phyloP scores from a whole-genome alignment of 108 stramenopile genomes.

The Nannochloropsis salina region DNA sequence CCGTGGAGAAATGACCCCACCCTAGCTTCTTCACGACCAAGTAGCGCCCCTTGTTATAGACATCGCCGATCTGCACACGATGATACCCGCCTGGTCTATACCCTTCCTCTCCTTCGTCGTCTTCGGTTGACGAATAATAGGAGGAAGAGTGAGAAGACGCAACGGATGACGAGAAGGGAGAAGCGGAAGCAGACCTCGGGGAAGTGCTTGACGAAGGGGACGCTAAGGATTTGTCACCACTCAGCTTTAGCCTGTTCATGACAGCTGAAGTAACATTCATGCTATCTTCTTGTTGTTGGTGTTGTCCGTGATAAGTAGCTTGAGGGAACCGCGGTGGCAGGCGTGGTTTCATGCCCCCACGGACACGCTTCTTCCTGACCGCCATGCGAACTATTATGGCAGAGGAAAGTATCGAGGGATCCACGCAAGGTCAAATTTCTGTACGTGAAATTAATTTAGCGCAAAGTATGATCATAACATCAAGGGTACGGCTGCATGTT shows the following conservation, averaged over 20 bases:
- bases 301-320: not conserved
- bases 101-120: not conserved
- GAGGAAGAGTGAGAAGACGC: not conserved
- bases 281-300: not conserved
- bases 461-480: too few relatives aligned
- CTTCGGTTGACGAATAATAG: not conserved
- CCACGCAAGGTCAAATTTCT: too few relatives aligned
- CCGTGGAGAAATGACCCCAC: constrained; percentile 99
- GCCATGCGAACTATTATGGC: not conserved
- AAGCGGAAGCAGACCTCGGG: not conserved
- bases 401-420: too few relatives aligned
- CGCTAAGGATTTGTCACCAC: not conserved
- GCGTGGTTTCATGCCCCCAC: not conserved
- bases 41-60: constrained; percentile 69
- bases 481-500: too few relatives aligned
- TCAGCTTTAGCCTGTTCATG: not conserved
- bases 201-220: not conserved
- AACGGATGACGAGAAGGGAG: not conserved
- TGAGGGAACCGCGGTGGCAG: not conserved
- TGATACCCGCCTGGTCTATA: not conserved
- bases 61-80: constrained; percentile 66
- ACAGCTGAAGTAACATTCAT: not conserved
- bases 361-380: constrained; percentile 6
- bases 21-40: constrained; percentile 92
- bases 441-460: too few relatives aligned